phyloP scores from a whole-genome alignment of 2,329 filamentous ascomycete species.

The Colletotrichum liriopes region DNA sequence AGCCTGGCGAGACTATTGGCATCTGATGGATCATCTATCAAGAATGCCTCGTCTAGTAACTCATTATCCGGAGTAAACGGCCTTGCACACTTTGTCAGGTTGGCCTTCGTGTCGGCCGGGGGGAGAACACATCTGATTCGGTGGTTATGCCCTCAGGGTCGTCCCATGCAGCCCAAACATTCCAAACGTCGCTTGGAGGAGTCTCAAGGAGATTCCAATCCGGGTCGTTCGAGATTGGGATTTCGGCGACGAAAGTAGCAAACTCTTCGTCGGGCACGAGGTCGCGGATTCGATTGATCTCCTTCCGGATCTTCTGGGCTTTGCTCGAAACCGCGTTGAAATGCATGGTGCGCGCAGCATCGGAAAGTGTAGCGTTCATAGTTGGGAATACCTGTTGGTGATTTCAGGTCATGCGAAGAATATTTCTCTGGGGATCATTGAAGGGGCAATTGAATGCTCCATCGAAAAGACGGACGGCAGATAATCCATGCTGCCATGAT shows the following conservation, averaged over 20 bases:
- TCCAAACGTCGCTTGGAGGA: no score
- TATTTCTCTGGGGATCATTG: no score
- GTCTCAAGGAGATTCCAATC: constrained; percentile 12
- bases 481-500: no score
- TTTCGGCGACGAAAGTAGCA: not conserved
- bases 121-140: not conserved
- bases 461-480: not conserved
- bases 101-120: not conserved
- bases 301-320: no score
- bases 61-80: not conserved
- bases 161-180: not conserved
- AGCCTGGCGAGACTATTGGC: not conserved
- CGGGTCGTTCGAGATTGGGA: not conserved
- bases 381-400: not conserved
- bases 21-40: not conserved
- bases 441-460: not conserved
- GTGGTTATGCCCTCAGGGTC: not conserved
- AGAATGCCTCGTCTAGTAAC: not conserved
- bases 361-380: not conserved
- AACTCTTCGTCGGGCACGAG: constrained; percentile 49
- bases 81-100: not conserved
- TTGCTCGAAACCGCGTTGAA: not conserved
- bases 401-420: fast-evolving
- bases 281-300: constrained; percentile 39
- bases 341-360: not conserved